phyloP scores from a whole-genome alignment of 192 early-diverging fungal genomes.

The Phlyctochytrium bullatum region DNA sequence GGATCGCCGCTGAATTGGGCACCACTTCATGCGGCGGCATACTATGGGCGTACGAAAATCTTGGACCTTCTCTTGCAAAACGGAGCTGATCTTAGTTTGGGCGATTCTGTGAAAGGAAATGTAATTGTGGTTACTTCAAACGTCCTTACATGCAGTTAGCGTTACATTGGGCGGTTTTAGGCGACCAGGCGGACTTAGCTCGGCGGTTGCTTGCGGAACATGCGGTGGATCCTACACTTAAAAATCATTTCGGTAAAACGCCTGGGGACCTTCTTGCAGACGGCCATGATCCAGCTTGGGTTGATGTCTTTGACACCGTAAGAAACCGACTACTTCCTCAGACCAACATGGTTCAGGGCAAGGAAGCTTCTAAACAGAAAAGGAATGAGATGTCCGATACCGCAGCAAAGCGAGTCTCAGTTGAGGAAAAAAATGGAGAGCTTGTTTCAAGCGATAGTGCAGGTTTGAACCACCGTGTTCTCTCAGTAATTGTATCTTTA shows the following conservation, averaged over 20 bases:
- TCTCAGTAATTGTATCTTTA: too few relatives aligned
- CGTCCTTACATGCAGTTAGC: constrained; percentile 45
- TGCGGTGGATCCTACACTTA: constrained; percentile 68
- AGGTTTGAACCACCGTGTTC: too few relatives aligned
- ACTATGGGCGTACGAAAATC: constrained; percentile 70
- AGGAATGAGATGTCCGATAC: too few relatives aligned
- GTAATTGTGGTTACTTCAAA: constrained; percentile 11
- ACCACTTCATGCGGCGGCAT: constrained; percentile 82
- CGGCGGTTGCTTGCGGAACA: constrained; percentile 73
- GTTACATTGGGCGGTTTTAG: constrained; percentile 90
- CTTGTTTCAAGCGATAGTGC: too few relatives aligned
- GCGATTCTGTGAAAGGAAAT: constrained; percentile 81
- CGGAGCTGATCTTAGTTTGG: constrained; percentile 75
- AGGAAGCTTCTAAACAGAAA: too few relatives aligned
- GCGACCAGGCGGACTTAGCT: constrained; percentile 66
- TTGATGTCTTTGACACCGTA: constrained; percentile 45
- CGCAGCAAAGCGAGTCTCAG: too few relatives aligned
- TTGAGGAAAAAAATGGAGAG: too few relatives aligned
- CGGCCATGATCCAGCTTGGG: constrained; percentile 49
- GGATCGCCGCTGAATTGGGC: constrained; percentile 76
- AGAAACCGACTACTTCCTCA: too few relatives aligned
- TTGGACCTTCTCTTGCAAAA: constrained; percentile 65
- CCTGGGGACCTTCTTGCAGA: constrained; percentile 80
- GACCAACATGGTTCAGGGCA: too few relatives aligned
- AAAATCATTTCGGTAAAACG: constrained; percentile 74